phyloP scores from a whole-genome alignment of 441 rosid genomes.

The Populus hybrid region DNA sequence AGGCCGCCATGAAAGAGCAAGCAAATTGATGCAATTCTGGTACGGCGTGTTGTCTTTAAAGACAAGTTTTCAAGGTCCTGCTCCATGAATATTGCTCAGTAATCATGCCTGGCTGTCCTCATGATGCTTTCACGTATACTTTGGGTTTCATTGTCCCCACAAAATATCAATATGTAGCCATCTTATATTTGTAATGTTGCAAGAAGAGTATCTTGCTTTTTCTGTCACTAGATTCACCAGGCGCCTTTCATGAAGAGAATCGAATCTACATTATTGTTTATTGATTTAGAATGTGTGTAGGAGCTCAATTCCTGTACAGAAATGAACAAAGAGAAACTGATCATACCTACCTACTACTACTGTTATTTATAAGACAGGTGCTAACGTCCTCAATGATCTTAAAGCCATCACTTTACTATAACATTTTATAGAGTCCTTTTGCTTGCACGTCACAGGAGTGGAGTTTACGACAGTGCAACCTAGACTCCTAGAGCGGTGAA shows the following conservation, averaged over 20 bases:
- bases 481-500: neutral
- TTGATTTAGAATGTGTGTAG: constrained; percentile 6
- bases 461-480: neutral
- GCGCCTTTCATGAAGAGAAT: neutral
- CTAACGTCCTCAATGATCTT: neutral
- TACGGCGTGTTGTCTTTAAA: neutral
- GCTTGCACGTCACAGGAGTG: neutral
- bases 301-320: neutral
- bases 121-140: constrained; percentile 5
- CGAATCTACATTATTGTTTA: neutral
- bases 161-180: neutral
- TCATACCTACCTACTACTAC: neutral
- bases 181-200: constrained; percentile 14
- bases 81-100: neutral
- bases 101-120: neutral
- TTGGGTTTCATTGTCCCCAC: constrained; percentile 9
- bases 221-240: neutral
- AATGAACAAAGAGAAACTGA: constrained; percentile 4
- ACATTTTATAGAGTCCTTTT: neutral
- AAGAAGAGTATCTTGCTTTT: constrained; percentile 11
- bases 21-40: neutral
- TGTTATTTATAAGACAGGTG: neutral
- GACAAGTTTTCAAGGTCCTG: neutral
- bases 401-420: neutral
- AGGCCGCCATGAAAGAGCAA: neutral